Conservation (phyloP, 352 stramenopile species). For the Blastocystis sp. region DNA sequence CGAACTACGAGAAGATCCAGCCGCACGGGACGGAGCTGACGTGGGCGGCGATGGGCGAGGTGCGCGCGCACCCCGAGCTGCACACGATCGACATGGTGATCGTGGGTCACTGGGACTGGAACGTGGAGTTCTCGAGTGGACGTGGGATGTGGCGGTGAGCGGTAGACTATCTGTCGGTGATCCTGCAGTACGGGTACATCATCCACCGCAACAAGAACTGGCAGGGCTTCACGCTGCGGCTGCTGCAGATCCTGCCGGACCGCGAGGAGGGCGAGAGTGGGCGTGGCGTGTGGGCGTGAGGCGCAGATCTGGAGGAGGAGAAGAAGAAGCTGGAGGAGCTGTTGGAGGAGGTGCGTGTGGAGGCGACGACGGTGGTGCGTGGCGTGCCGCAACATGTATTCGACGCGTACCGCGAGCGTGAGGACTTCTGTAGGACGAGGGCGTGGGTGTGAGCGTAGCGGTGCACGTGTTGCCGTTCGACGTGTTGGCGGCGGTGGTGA, state of each 20-base stretch:
- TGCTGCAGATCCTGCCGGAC: constrained; percentile 37
- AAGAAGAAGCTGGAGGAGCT: not conserved
- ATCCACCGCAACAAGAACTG: constrained; percentile 59
- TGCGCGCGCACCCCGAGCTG: not conserved
- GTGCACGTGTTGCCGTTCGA: constrained; percentile 19
- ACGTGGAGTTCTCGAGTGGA: constrained; percentile 48
- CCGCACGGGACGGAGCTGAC: constrained; percentile 13
- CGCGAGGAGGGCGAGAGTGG: not conserved
- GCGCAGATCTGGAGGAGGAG: not conserved
- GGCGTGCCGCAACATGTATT: not conserved
- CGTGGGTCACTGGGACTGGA: constrained; percentile 56
- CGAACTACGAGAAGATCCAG: constrained; percentile 75
- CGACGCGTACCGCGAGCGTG: constrained; percentile 1
- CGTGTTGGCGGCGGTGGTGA: not conserved
- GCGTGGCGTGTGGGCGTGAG: not conserved
- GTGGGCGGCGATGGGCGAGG: constrained; percentile 2
- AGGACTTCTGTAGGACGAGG: not conserved
- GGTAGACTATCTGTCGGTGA: constrained; percentile 52
- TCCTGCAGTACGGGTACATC: constrained; percentile 59
- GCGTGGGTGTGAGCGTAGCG: not conserved
- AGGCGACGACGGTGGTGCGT: constrained; percentile 13
- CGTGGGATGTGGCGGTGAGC: not conserved
- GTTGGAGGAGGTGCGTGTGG: constrained; percentile 52
- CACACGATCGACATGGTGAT: constrained; percentile 58
- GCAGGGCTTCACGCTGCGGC: constrained; percentile 19